Evolutionary conservation across 2,329 filamentous ascomycete species (phyloP), one percentile per base, ranked within the genome.

Genomic region (Phoma sp.): DNA sequence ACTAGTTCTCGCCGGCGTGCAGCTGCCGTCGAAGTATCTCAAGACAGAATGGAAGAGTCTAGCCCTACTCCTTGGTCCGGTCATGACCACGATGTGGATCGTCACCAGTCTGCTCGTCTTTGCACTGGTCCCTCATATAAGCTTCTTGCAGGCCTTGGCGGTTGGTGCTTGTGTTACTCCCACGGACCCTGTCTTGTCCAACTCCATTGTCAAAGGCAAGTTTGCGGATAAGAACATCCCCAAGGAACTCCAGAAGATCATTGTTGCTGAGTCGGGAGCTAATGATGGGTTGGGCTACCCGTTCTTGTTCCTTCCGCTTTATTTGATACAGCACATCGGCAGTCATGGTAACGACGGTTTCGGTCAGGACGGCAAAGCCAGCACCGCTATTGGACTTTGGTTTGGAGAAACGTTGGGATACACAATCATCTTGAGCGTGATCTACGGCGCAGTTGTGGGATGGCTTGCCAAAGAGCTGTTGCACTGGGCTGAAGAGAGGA

Each of bases 201-300:
- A 95, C 60, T 90, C 90, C 2, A 96, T 96, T 52, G 91, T 96
- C 38, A 96, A 96, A 78, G 92, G 92, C 26, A 93, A 91, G 65
- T 97, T 96, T 69, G 93, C 93, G 1, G 92, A 96, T 67, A 89
- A 92, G 66, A 95, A 96, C 70, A 88, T 96, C 15, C 92, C 93
- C 0, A 87, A 87, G 52, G 84, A 88, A 23, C 78, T 97, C 42
- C 92, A 96, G 77, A 87, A 89, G 60, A 91, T 80, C 54, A 80
- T 79, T 55, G 77, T 78, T 54, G 79, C 76, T 30, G 92, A 97
- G 76, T 92, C 90, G 0, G 93, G 92, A 1, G 90, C 91, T 1
- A 96, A 96, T 67, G 92, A 96, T 75, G 92, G 93, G 0, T 81
- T 93, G 29, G 92, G 92, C 0, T 96, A 96, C 65, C 92, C 92